phyloP scores from a whole-genome alignment of 768 basidiomycete genomes.

The Mycena pura region DNA sequence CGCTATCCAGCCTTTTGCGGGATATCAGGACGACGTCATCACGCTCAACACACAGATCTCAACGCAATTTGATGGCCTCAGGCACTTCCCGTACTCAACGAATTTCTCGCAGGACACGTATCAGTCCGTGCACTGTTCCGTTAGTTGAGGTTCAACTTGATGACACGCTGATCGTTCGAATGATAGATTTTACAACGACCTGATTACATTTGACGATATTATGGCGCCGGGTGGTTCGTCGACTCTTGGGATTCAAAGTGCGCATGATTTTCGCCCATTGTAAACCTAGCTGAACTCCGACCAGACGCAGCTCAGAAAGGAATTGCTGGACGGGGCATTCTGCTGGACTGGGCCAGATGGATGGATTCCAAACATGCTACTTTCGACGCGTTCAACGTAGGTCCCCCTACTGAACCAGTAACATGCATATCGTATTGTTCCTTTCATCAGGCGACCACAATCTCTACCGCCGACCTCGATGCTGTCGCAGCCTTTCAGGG shows the following conservation, averaged over 20 bases:
- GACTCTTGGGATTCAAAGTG: slow-evolving; percentile 10
- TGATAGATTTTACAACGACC: slow-evolving; percentile 12
- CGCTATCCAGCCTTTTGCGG: background rate
- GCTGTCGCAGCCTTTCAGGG: too few species aligned
- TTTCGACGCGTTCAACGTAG: background rate
- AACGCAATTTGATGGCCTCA: slow-evolving; percentile 11
- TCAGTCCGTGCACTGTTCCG: background rate
- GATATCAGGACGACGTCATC: slow-evolving; percentile 10
- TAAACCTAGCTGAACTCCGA: background rate
- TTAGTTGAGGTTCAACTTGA: background rate
- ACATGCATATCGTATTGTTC: too few species aligned
- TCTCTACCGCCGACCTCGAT: too few species aligned
- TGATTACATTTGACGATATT: slow-evolving; percentile 7
- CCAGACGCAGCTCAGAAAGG: slow-evolving; percentile 13
- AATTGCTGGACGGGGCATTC: slow-evolving; percentile 5
- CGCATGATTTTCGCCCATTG: background rate
- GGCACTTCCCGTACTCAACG: slow-evolving; percentile 12
- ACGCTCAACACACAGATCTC: slow-evolving; percentile 13
- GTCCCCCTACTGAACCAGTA: too few species aligned
- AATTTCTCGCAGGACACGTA: background rate
- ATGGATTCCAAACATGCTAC: slow-evolving; percentile 6
- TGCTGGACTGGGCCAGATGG: slow-evolving; percentile 4
- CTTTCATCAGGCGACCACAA: too few species aligned
- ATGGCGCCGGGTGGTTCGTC: background rate
- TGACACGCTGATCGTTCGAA: background rate